phyloP scores from a whole-genome alignment of 169 alveolate genomes.

The Eimeria praecox region DNA sequence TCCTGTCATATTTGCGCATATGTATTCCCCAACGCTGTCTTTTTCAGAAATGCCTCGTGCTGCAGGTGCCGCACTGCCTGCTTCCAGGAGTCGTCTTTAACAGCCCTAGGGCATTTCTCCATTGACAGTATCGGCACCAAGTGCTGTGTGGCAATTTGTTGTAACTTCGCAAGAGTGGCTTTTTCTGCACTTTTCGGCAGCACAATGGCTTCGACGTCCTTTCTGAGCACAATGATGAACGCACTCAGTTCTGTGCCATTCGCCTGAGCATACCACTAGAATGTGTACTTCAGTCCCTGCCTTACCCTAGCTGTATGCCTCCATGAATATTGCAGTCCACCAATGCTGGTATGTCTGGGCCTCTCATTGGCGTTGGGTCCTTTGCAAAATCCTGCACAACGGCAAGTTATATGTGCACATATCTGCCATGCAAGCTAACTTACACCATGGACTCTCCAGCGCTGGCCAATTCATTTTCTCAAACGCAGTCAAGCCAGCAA shows the following conservation, averaged over 20 bases:
- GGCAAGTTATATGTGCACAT: neutral
- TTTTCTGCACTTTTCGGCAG: constrained; percentile 54
- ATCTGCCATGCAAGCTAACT: neutral
- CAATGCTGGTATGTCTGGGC: constrained; percentile 34
- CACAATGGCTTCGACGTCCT: constrained; percentile 67
- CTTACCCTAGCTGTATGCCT: constrained; percentile 38
- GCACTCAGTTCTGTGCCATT: neutral
- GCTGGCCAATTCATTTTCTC: neutral
- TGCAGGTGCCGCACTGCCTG: constrained; percentile 37
- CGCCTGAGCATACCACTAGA: neutral
- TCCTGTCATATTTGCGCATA: constrained; percentile 44
- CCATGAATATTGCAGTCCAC: constrained; percentile 67
- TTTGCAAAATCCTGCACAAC: constrained; percentile 51
- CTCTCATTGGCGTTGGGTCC: constrained; percentile 14
- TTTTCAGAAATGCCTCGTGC: constrained; percentile 15
- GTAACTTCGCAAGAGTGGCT: constrained; percentile 5
- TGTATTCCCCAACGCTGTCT: constrained; percentile 53
- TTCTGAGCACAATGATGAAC: constrained; percentile 14
- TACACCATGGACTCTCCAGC: neutral
- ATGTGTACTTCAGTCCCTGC: neutral
- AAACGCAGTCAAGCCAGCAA: neutral
- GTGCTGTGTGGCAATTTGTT: constrained; percentile 48
- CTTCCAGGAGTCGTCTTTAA: constrained; percentile 47
- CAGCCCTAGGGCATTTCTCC: constrained; percentile 38
- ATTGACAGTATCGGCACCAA: constrained; percentile 32